These are phyloP conservation scores for Globisporangium rhizosaccharum DNA, from an alignment of 352 stramenopile genomes.

Conservation along the genomic window DNA sequence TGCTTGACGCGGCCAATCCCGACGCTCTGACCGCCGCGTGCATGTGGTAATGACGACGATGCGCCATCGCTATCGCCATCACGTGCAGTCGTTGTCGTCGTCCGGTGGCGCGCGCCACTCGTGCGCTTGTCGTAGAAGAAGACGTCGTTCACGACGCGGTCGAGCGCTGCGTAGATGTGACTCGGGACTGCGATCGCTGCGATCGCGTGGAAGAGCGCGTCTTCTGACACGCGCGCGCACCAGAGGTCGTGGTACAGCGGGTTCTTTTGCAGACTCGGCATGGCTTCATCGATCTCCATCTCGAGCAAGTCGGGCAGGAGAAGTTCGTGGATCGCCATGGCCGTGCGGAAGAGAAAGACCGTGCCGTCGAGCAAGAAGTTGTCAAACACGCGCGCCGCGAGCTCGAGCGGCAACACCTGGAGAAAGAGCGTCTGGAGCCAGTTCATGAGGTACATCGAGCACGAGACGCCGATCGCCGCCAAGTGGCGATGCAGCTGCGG, in stretches of 20 bases:
- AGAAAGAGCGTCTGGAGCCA: conserved; percentile 86
- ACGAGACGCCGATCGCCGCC: conserved; percentile 44
- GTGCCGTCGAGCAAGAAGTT: conserved; percentile 85
- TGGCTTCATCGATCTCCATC: conserved; percentile 65
- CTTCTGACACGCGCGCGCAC: conserved; percentile 49
- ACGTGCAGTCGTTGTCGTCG: conserved; percentile 10
- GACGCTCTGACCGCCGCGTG: conserved; percentile 47
- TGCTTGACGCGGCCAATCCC: conserved; percentile 67
- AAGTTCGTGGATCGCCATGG: conserved; percentile 78
- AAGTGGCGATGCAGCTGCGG: conserved; percentile 56
- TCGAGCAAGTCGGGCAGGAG: conserved; percentile 44
- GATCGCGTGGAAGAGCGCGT: conserved; percentile 66
- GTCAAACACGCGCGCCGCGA: conserved; percentile 71
- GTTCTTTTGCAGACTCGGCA: conserved; percentile 72
- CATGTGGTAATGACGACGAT: conserved; percentile 21
- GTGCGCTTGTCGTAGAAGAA: conserved; percentile 78
- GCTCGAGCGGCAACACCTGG: conserved; percentile 74
- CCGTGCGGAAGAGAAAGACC: conserved; percentile 75
- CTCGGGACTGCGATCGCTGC: conserved; percentile 53
- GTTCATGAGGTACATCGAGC: conserved; percentile 86
- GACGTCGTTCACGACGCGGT: conserved; percentile 77
- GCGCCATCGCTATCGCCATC: conserved; percentile 17
- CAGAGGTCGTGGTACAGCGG: conserved; percentile 58
- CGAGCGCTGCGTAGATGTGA: conserved; percentile 61
- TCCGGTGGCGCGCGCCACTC: conserved; percentile 1